Evolutionary conservation across 768 basidiomycete genomes (phyloP).

Genomic region (Boletus subcaerulescens): DNA sequence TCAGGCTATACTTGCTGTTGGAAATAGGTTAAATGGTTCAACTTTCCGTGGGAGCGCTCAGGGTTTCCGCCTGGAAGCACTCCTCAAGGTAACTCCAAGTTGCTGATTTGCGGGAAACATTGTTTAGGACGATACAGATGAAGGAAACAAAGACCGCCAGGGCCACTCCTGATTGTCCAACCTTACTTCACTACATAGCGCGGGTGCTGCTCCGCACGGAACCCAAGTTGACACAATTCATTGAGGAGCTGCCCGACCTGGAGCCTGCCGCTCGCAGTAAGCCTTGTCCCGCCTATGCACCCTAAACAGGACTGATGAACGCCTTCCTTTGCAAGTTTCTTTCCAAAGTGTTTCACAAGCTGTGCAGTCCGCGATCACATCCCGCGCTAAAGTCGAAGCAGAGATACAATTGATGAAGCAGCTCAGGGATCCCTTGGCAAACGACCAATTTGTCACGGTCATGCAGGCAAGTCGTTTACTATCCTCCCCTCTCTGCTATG

Average conservation of each 20-base stretch:
- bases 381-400: slow-evolving; percentile 51
- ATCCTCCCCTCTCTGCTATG: not conserved
- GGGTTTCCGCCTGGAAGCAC: slow-evolving; percentile 81
- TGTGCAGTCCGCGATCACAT: slow-evolving; percentile 54
- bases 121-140: slow-evolving; percentile 45
- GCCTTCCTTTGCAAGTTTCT: slow-evolving; percentile 52
- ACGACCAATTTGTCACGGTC: slow-evolving; percentile 62
- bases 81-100: slow-evolving; percentile 63
- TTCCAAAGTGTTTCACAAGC: slow-evolving; percentile 59
- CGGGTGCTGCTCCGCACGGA: slow-evolving; percentile 67
- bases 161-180: slow-evolving; percentile 69
- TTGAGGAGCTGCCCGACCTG: slow-evolving; percentile 76
- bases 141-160: slow-evolving; percentile 79
- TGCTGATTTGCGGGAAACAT: not conserved
- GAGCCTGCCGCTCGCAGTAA: slow-evolving; percentile 81
- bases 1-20: slow-evolving; percentile 70
- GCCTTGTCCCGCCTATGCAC: not conserved
- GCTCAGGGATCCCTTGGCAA: slow-evolving; percentile 26
- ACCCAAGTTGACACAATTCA: slow-evolving; percentile 62
- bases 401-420: slow-evolving; percentile 51
- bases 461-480: slow-evolving; percentile 55
- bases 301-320: not conserved
- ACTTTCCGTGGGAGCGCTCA: slow-evolving; percentile 80
- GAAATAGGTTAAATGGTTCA: slow-evolving; percentile 79
- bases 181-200: slow-evolving; percentile 89